Base-by-base conservation (phyloP, 371 early-diverging fungal species). In the Lichtheimia ramosa region DNA sequence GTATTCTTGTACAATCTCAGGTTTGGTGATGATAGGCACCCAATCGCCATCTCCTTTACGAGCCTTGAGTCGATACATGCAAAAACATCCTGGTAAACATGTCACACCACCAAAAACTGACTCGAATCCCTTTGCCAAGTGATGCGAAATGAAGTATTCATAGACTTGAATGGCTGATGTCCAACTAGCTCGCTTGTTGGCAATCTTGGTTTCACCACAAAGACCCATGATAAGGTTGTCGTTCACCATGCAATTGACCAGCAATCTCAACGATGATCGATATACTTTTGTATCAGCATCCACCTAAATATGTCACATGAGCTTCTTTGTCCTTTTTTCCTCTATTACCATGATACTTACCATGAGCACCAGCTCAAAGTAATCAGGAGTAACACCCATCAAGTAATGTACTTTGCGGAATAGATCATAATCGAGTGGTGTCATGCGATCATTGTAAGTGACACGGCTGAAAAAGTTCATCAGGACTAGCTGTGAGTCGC, bases 61-160 rank as follows among this genome's bases (percentile, higher is more conserved):
- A 0, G 84, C 82, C 57, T 81, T 86, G 56, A 97, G 84, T 28
- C 95, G 84, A 74, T 95, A 96, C 90, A 92, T 94, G 70, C 94
- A 89, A 81, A 96, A 96, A 67, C 96, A 96, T 42, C 97, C 96
- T 12, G 96, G 96, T 23, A 97, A 76, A 80, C 98, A 97, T 18
- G 96, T 97, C 13, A 97, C 96, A 83, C 94, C 95, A 68, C 97
- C 98, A 86, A 96, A 97, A 40, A 96, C 88, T 5, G 89, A 87
- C 75, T 97, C 97, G 76, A 97, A 96, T 0, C 92, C 90, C 74
- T 96, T 96, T 48, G 86, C 88, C 28, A 96, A 77, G 69, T 97
- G 95, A 74, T 97, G 98, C 16, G 91, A 91, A 46, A 96, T 95
- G 66, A 92, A 97, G 79, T 96, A 97, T 75, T 97, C 98, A 71